Evolutionary conservation across 2,329 filamentous ascomycete species (phyloP), one percentile per base, ranked within the genome.

Genomic region (Thielaviopsis euricoi): DNA sequence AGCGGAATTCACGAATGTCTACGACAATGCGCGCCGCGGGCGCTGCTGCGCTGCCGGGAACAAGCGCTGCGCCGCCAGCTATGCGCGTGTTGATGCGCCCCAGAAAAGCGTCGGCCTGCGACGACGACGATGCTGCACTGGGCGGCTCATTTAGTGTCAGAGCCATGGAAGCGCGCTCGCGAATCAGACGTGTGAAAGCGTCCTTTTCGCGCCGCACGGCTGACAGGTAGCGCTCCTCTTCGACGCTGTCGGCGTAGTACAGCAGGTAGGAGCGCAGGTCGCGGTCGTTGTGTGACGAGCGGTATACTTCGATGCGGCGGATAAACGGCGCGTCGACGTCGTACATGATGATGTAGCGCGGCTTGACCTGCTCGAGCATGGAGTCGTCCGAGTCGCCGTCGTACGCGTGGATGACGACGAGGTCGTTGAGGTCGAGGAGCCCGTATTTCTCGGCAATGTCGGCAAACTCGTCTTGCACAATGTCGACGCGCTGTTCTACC

Each of bases 291-390:
- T 98, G 93, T 10, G 90, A 96, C 56, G 89, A 95, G 46, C 93
- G 83, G 71, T 97, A 98, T 1, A 97, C 90, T 68, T 98, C 93
- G 21, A 98, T 86, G 43, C 91, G 79, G 15, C 93, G 83, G 65
- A 97, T 95, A 69, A 98, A 98, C 2, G 91, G 84, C 2, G 91
- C 83, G 63, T 97, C 89, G 0, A 93, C 91, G 68, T 97, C 93
- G 70, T 96, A 98, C 93, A 98, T 97, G 72, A 98, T 86, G 60
- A 98, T 89, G 69, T 96, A 96, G 61, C 87, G 83, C 37, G 93
- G 93, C 66, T 87, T 89, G 59, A 93, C 78, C 70, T 98, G 93
- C 68, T 98, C 91, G 1, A 98, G 78, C n/a, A 97, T 79, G 68
- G 95, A 88, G 67, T 97, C 93, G 68, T 98, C 93, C 73, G 91